These are phyloP conservation scores for Monascus ruber DNA, from an alignment of 2,329 filamentous ascomycete species.

Conservation along the genomic window DNA sequence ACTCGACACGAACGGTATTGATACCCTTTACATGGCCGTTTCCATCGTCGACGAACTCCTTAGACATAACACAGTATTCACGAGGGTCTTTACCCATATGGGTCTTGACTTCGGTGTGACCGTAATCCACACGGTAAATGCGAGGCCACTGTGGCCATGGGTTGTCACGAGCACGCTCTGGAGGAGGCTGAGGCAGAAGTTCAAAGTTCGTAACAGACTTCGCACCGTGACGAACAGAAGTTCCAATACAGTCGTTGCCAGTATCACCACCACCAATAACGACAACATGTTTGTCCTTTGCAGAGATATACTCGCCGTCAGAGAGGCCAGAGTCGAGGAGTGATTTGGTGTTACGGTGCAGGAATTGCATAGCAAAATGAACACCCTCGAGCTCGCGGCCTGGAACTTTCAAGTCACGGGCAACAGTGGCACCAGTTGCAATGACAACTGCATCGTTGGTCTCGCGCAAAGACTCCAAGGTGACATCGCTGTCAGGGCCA, in stretches of 20 bases:
- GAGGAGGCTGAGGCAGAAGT: conserved; percentile 80
- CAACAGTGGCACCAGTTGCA: conserved; percentile 84
- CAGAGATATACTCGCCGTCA: conserved; percentile 80
- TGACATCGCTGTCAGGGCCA: conserved; percentile 59
- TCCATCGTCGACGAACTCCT: conserved; percentile 87
- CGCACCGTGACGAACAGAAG: conserved; percentile 86
- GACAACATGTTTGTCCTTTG: conserved; percentile 89
- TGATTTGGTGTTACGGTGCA: conserved; percentile 96
- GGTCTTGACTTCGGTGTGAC: conserved; percentile 88
- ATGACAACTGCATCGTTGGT: conserved; percentile 77
- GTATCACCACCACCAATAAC: conserved; percentile 97
- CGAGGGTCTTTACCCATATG: conserved; percentile 94
- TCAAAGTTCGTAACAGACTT: conserved; percentile 97
- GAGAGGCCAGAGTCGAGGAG: conserved; percentile 80
- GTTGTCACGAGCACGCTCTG: conserved; percentile 84
- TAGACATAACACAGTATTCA: conserved; percentile 97
- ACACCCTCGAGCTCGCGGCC: conserved; percentile 80
- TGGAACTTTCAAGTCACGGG: conserved; percentile 83
- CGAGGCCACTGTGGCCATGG: conserved; percentile 98
- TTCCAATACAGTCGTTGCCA: conserved; percentile 96
- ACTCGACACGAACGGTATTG: conserved; percentile 90
- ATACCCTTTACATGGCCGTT: conserved; percentile 84
- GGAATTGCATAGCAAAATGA: conserved; percentile 94
- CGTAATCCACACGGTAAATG: conserved; percentile 97
- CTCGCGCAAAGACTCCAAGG: conserved; percentile 59